Percentiles rank a stretch among this genome's conserved stretches.
phyloP scores from a whole-genome alignment of 768 basidiomycete genomes.

The Solioccasus polychromus region DNA sequence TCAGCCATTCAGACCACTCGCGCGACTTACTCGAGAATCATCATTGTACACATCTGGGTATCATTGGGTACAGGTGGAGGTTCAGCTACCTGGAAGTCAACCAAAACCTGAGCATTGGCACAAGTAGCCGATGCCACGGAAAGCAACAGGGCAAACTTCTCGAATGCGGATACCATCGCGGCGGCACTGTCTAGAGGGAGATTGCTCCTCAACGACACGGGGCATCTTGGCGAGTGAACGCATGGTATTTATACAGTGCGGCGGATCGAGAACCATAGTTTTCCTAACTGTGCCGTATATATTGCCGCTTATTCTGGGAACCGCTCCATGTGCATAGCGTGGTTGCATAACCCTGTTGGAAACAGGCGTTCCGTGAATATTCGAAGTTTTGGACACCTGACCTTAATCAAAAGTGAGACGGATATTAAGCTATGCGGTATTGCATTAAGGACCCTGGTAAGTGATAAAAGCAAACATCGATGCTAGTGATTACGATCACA shows the following conservation, averaged over 20 bases:
- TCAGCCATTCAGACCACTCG: not conserved
- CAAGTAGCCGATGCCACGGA: slow-evolving; percentile 7
- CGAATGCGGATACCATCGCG: slow-evolving; percentile 22
- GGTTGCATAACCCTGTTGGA: too few relatives aligned
- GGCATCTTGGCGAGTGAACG: too few relatives aligned
- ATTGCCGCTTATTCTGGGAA: not conserved
- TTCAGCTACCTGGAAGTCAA: slow-evolving; percentile 70
- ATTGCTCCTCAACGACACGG: too few relatives aligned
- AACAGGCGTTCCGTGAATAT: too few relatives aligned
- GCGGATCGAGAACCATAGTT: too few relatives aligned
- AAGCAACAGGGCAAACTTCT: slow-evolving; percentile 12
- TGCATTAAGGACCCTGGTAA: too few relatives aligned
- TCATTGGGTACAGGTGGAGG: slow-evolving; percentile 65
- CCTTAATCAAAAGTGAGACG: too few relatives aligned
- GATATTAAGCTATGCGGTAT: too few relatives aligned
- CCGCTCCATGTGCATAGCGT: too few relatives aligned
- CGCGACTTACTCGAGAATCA: slow-evolving; percentile 55
- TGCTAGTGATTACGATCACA: too few relatives aligned
- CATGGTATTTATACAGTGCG: slow-evolving; percentile 13
- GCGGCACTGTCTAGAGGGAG: not conserved
- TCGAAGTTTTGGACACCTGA: too few relatives aligned
- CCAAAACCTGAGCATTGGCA: slow-evolving; percentile 32
- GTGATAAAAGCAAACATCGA: too few relatives aligned
- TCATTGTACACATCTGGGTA: slow-evolving; percentile 59
- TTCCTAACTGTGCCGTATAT: not conserved